A percentile compares a stretch with the other conserved stretches of the same genome.
These are phyloP conservation scores for Monosporascus sp. DNA, from an alignment of 2,329 filamentous ascomycete species.

Conservation along the genomic window DNA sequence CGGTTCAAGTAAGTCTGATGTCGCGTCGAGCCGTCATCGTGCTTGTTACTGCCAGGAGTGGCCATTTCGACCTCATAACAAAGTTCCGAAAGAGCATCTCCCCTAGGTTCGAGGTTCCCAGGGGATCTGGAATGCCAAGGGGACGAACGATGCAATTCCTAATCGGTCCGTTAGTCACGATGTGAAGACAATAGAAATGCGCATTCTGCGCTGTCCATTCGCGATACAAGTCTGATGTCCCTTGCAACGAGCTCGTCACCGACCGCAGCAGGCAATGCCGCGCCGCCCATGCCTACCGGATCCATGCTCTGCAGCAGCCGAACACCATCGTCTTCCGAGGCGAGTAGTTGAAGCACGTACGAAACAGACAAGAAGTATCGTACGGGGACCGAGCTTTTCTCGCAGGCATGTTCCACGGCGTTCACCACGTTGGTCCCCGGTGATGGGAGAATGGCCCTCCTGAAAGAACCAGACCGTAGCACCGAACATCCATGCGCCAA, in stretches of 20 bases:
- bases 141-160: constrained; percentile 55
- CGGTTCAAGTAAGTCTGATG: constrained; percentile 56
- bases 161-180: constrained; percentile 48
- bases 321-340: constrained; percentile 37
- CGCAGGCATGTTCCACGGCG: constrained; percentile 37
- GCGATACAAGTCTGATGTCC: constrained; percentile 53
- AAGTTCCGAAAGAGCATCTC: constrained; percentile 45
- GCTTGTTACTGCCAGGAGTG: constrained; percentile 55
- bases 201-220: constrained; percentile 63
- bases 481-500: constrained; percentile 57
- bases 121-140: constrained; percentile 20
- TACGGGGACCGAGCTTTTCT: constrained; percentile 25
- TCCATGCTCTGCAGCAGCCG: constrained; percentile 45
- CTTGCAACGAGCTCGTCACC: constrained; percentile 48
- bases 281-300: constrained; percentile 60
- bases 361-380: constrained; percentile 60
- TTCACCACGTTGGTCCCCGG: constrained; percentile 47
- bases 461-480: constrained; percentile 61
- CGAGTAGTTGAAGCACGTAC: constrained; percentile 51
- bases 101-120: constrained; percentile 44
- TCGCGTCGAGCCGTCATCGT: constrained; percentile 54
- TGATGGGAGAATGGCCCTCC: constrained; percentile 50
- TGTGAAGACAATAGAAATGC: constrained; percentile 61
- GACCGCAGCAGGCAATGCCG: constrained; percentile 47
- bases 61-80: constrained; percentile 52